Base-by-base conservation (phyloP, 768 basidiomycete species). In the Flagelloscypha sp. region DNA sequence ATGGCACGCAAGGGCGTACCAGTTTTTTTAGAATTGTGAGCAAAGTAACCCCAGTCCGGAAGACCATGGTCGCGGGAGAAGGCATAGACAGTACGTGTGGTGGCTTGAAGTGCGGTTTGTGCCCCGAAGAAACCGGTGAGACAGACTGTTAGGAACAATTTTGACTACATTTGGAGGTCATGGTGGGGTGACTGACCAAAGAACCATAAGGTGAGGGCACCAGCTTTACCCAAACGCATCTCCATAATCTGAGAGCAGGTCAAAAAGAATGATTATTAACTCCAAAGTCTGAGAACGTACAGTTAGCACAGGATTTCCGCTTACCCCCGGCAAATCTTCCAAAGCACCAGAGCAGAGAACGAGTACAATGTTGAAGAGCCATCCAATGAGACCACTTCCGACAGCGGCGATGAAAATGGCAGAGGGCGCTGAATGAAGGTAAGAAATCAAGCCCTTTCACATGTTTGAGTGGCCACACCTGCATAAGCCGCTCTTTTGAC, bases 51-150 rank as follows among this genome's bases (percentile, higher is more conserved):
- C 20, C 68, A 53, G 53, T 94, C 88, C 13, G 85, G 85, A 22
- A 89, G 70, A 30, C 82, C 82, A 37, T 76, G 70, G 50, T 87
- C 85, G 36, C 84, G 78, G 49, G 79, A 81, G 63, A 93, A 88
- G 3, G 88, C 88, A 48, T 83, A 89, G 17, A 89, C 64, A 0
- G 84, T 83, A 24, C 89, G 70, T 3, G 85, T 84, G 36, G 75
- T 78, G 16, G 88, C 88, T 47, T 93, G 88, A 5, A 87, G 66
- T 7, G 85, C 79, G 9, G 74, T 79, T 55, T 86, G 84, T 12
- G 74, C 77, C 37, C 86, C 84, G 54, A 86, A 86, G 63, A 88
- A 90, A 0, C 88, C 89, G 11, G 87, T 86, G 38, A 85, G 53
- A 64, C 87, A 89, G 20, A 87, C 79, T 79, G 34, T 21, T 13